These are phyloP conservation scores for Epichloe sp. DNA, from an alignment of 2,329 filamentous ascomycete species.

Conservation along the genomic window DNA sequence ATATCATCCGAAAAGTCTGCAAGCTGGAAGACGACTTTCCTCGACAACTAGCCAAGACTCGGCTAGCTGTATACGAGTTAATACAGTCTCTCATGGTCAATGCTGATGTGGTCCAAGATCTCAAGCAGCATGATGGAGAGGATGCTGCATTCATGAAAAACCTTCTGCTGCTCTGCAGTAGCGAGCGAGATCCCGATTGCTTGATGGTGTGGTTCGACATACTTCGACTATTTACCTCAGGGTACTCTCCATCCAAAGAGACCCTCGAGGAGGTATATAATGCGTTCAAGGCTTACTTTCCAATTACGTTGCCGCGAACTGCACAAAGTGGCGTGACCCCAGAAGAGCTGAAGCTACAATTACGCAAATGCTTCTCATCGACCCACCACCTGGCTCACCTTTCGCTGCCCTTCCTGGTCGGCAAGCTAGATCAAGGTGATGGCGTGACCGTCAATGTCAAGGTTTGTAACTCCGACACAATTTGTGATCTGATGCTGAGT, in stretches of 20 bases:
- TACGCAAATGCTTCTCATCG: conserved; percentile 41
- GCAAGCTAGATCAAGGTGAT: conserved; percentile 45
- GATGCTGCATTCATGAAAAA: conserved; percentile 32
- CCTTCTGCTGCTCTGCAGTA: conserved; percentile 37
- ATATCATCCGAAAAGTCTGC: conserved; percentile 36
- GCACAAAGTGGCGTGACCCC: conserved; percentile 40
- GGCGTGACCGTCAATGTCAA: conserved; percentile 46
- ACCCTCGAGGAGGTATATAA: conserved; percentile 38
- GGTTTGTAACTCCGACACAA: conserved; percentile 16
- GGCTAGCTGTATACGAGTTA: conserved; percentile 38
- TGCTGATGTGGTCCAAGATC: conserved; percentile 27
- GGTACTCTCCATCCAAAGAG: conserved; percentile 31
- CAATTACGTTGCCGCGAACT: conserved; percentile 40
- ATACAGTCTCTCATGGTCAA: conserved; percentile 31
- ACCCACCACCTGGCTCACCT: conserved; percentile 31
- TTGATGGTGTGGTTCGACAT: conserved; percentile 45
- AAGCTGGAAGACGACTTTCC: conserved; percentile 44
- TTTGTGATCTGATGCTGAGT: conserved; percentile 6
- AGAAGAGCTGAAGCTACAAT: conserved; percentile 39
- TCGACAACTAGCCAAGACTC: conserved; percentile 36
- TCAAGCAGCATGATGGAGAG: conserved; percentile 31
- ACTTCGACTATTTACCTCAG: conserved; percentile 29
- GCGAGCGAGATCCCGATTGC: conserved; percentile 44
- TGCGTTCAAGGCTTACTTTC: conserved; percentile 46
- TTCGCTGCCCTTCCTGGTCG: conserved; percentile 39